Conservation (phyloP, 768 basidiomycete genomes). For the Boletellus emodensis region DNA sequence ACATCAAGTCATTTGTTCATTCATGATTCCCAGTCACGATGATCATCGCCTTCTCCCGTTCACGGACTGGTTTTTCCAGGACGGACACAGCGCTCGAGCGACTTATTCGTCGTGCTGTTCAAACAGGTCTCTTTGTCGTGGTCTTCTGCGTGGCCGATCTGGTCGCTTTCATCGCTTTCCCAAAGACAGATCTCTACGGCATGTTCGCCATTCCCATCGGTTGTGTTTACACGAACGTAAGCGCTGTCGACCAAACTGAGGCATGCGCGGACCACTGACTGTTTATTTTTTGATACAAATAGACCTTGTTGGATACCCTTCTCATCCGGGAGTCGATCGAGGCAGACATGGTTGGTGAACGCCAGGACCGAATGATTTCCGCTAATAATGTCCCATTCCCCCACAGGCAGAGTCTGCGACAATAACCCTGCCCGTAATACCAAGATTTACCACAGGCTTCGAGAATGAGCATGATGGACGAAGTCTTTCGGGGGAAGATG, state of each 20-base stretch:
- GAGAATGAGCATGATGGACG: too few relatives aligned
- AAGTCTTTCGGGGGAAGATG: too few relatives aligned
- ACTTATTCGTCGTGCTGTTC: slow-evolving; percentile 50
- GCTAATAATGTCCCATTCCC: neutral
- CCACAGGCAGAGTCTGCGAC: neutral
- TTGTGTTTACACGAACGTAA: slow-evolving; percentile 43
- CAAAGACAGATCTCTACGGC: slow-evolving; percentile 32
- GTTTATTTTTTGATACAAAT: too few relatives aligned
- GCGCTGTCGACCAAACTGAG: slow-evolving; percentile 2
- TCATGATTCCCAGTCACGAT: slow-evolving; percentile 16
- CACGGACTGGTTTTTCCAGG: slow-evolving; percentile 45
- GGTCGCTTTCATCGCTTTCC: slow-evolving; percentile 32
- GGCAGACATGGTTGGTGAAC: neutral
- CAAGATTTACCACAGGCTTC: neutral
- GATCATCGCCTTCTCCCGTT: slow-evolving; percentile 33
- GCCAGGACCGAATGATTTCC: neutral
- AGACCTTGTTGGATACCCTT: slow-evolving; percentile 2
- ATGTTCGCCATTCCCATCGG: slow-evolving; percentile 39
- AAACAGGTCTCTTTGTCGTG: slow-evolving; percentile 49
- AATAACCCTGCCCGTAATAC: neutral
- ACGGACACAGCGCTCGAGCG: slow-evolving; percentile 52
- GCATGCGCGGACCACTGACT: neutral
- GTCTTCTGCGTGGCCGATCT: slow-evolving; percentile 49
- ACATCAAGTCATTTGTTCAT: neutral
- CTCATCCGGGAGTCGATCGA: slow-evolving; percentile 1